These are phyloP conservation scores for Gentiana straminea DNA, from an alignment of 257 asterid genomes.

Conservation along the genomic window DNA sequence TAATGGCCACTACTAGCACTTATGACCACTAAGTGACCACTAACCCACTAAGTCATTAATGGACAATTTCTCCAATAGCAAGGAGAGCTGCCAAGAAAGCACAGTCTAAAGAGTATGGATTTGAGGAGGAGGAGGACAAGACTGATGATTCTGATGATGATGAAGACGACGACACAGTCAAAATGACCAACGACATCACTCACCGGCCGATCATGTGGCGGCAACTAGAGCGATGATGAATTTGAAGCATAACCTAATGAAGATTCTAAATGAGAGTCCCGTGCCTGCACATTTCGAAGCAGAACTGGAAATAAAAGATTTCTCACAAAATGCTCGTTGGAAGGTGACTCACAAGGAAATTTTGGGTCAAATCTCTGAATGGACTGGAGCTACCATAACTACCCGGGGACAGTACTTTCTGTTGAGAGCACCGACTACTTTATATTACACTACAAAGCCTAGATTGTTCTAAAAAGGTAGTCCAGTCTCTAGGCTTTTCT, in stretches of 20 bases:
- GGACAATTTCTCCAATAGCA: too few species aligned
- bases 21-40: too few species aligned
- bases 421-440: too few species aligned
- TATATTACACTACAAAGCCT: too few species aligned
- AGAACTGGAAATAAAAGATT: slow-evolving; percentile 78
- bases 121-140: slow-evolving; percentile 79
- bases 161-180: slow-evolving; percentile 63
- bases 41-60: too few species aligned
- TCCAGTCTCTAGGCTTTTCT: too few species aligned
- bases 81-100: slow-evolving; percentile 88
- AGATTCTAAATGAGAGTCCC: slow-evolving; percentile 73
- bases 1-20: too few species aligned
- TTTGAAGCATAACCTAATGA: slow-evolving; percentile 75
- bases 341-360: slow-evolving; percentile 93
- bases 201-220: slow-evolving; percentile 67
- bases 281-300: slow-evolving; percentile 85
- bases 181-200: slow-evolving; percentile 59
- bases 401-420: slow-evolving; percentile 74
- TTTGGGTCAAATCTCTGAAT: slow-evolving; percentile 81
- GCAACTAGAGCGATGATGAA: slow-evolving; percentile 73
- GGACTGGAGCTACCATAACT: slow-evolving; percentile 93
- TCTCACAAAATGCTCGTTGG: slow-evolving; percentile 94
- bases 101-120: slow-evolving; percentile 78
- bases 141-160: slow-evolving; percentile 82
- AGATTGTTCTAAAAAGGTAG: too few species aligned